These are phyloP conservation scores for Citrus hindsii DNA, from an alignment of 345 rosid species.

Conservation along the genomic window DNA sequence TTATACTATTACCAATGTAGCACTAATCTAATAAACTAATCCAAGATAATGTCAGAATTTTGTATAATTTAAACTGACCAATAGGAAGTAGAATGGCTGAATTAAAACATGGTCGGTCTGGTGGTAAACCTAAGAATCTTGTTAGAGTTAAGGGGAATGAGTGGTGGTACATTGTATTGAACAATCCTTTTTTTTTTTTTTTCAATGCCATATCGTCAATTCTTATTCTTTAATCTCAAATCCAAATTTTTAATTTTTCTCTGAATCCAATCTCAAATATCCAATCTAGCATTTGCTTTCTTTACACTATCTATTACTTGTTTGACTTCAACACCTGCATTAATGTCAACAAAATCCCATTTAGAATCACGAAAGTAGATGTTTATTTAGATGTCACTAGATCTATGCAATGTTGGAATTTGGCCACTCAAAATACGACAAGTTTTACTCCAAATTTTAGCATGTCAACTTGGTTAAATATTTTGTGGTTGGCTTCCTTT, in stretches of 20 bases:
- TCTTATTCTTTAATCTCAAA: too few relatives aligned
- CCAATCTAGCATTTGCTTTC: not conserved
- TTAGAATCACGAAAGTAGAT: not conserved
- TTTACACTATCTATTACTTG: not conserved
- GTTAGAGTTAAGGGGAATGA: constrained; percentile 16
- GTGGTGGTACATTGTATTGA: constrained; percentile 27
- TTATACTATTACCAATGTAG: not conserved
- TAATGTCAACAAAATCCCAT: not conserved
- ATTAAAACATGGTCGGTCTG: not conserved
- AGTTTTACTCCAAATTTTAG: not conserved
- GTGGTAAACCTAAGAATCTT: constrained; percentile 13
- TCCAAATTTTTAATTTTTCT: too few relatives aligned
- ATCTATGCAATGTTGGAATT: not conserved
- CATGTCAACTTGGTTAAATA: constrained; percentile 1
- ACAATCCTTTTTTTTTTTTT: not conserved
- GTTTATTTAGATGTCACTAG: not conserved
- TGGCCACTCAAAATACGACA: not conserved
- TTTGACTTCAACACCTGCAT: not conserved
- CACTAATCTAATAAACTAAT: not conserved
- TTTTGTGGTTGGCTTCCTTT: not conserved
- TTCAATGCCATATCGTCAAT: not conserved
- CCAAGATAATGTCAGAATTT: not conserved
- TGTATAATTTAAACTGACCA: not conserved
- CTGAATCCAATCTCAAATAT: not conserved
- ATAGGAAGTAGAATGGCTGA: not conserved